Evolutionary conservation across 202 grass and related monocot species (phyloP), one percentile per base, ranked within the genome.

Genomic region (Setaria italica): DNA sequence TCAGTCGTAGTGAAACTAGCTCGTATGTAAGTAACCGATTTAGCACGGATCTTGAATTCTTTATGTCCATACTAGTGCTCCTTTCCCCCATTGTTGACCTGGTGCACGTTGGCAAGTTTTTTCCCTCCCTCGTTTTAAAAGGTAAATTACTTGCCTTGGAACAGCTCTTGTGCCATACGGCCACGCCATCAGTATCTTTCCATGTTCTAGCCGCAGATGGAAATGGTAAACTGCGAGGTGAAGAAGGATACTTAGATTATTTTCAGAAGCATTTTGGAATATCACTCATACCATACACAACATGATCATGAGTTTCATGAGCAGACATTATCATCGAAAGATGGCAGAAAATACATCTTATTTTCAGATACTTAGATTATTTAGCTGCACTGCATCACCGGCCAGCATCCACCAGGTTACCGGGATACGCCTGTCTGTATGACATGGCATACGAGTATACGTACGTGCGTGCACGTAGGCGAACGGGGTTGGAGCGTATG

Each of bases 1-100:
- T 63, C 79, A 42, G 6, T 64, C n/a, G 9, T 72, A 64, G 69
- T 55, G 21, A 56, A 58, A 80, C 7, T 66, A 86, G 85, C n/a
- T 80, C 43, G 39, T 49, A 34, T 81, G 85, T 86, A 86, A 80
- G 68, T 74, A 80, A 29, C 32, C 16, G 35, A 34, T 78, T 9
- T 74, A 80, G 47, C 14, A 65, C 1, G n/a, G 68, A 34, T 55
- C 4, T 3, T 42, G n/a, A 85, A 37, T 30, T 63, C 25, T 33
- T 33, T 29, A 14, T 33, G 45, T 64, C 45, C 17, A 74, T 15
- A 47, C 69, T 63, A 48, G 34, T 35, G 15, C 16, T 69, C 2
- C 10, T 60, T 49, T 80, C 10, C 32, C 14, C 51, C 48, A 29
- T 49, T 4, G 25, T 72, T 80, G 56, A 48, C 76, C 46, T 63